phyloP scores from a whole-genome alignment of 495 filamentous ascomycete species.

The Usnea hakonensis region DNA sequence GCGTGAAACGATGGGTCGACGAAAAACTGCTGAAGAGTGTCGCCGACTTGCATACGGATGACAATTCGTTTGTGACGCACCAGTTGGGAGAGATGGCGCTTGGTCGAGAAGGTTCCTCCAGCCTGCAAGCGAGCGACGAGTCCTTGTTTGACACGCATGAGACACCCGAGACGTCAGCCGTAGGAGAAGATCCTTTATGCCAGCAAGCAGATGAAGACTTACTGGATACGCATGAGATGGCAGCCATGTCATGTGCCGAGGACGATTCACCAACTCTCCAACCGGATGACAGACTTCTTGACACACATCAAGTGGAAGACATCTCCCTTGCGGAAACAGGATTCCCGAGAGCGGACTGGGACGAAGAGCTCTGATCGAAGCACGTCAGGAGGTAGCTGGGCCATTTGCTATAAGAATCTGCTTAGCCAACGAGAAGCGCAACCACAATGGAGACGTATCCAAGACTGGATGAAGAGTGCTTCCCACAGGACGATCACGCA shows the following conservation, averaged over 20 bases:
- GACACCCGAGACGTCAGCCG: background rate
- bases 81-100: background rate
- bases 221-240: background rate
- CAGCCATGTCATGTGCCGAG: background rate
- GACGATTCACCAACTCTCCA: background rate
- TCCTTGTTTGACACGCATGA: slow-evolving; percentile 26
- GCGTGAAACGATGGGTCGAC: slow-evolving; percentile 61
- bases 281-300: background rate
- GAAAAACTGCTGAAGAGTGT: slow-evolving; percentile 24
- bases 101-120: background rate
- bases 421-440: background rate
- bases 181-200: background rate
- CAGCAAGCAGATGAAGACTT: background rate
- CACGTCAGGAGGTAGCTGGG: background rate
- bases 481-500: background rate
- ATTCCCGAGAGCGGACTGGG: background rate
- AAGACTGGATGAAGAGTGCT: background rate
- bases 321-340: background rate
- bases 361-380: background rate
- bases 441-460: background rate
- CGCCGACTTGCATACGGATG: background rate
- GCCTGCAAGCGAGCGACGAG: background rate
- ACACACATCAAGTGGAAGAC: background rate
- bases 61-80: background rate
- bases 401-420: background rate